Evolutionary conservation across 2,329 filamentous ascomycete species (phyloP), one percentile per base, ranked within the genome.

Genomic region (Colletotrichum agaves): DNA sequence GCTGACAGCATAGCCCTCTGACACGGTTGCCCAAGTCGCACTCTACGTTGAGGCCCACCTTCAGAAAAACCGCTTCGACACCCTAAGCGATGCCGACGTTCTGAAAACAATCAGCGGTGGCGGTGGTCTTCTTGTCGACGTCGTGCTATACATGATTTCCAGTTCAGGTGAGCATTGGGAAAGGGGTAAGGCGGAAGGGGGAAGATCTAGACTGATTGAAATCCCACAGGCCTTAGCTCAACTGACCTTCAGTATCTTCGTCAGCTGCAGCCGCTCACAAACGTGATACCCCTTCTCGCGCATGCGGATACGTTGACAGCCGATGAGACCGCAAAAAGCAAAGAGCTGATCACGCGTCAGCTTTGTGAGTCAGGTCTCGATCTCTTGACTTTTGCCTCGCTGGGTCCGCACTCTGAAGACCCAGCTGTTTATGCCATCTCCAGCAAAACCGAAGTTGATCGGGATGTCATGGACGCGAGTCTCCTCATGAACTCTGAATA

Each of bases 401-500:
- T 74, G 15, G 74, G 78, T 33, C 59, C 71, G 3, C 50, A 66
- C 3, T 63, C 68, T 47, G 73, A 75, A 41, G 70, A 76, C 56
- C 73, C 77, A 12, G 81, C 81, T 66, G 88, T 90, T 3, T 97
- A 93, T 75, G 89, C 93, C 0, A 85, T 97, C 19, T 98, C 95
- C 1, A 96, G 92, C 19, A 87, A 87, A 12, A 83, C 87, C 23
- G 88, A 86, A 1, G 87, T 87, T 21, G 93, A 98, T 73, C 82
- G 89, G 68, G 93, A 97, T 43, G 89, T 86, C 47, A 97, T 98
- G 90, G 95, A 98, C 76, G 95, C 94, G 17, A 97, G 93, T 74
- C 83, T 97, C 0, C 85, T 98, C 17, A 98, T 98, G 95, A 94
- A 90, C 63, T 91, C 94, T 1, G 92, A 96, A 73, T 98, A 98